Evolutionary conservation across 192 early-diverging fungal genomes (phyloP), one percentile per base, ranked within the genome.

Genomic region (Spinellus fusiger): DNA sequence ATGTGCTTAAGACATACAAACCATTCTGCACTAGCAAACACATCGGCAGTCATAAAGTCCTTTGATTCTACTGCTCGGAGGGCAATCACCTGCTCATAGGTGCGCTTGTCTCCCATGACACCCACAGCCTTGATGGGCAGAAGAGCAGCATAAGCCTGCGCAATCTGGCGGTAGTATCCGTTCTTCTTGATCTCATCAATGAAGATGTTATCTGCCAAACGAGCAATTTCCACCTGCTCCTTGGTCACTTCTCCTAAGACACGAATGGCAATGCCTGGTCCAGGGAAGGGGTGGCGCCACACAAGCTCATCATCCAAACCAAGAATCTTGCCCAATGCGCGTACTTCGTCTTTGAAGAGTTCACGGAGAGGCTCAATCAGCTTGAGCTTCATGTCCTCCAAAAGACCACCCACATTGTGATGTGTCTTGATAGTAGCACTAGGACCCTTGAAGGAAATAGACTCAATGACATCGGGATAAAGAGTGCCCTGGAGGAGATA

Each of bases 211-310:
- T 98, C 96, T 37, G 96, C 96, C 46, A 86, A 80, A 34, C 93
- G 89, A 22, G 89, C 96, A 80, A 98, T 98, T 53, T 82, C 81
- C n/a, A 98, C 93, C 77, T 98, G 94, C 52, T 82, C 74, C 25
- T 78, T 86, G 37, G 94, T 94, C 31, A 98, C 96, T 76, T 98
- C 96, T 47, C 96, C 96, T 8, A 98, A 73, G 26, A 97, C 86
- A 67, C 96, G 92, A 70, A 98, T 98, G 38, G 96, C 96, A 73
- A 98, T 95, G 64, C 96, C 96, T 32, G 96, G 96, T 27, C 96
- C 96, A 48, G 96, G 96, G 90, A 98, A 98, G 26, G 96, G 96
- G 71, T 98, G 96, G 59, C 96, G 90, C 94, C 94, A 98, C 69
- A 98, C 80, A 51, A 98, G 78, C 52, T 98, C 95, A 56, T 94